These are phyloP conservation scores for Teratosphaeria gauchensis DNA, from an alignment of 2,329 filamentous ascomycete genomes.

Conservation along the genomic window DNA sequence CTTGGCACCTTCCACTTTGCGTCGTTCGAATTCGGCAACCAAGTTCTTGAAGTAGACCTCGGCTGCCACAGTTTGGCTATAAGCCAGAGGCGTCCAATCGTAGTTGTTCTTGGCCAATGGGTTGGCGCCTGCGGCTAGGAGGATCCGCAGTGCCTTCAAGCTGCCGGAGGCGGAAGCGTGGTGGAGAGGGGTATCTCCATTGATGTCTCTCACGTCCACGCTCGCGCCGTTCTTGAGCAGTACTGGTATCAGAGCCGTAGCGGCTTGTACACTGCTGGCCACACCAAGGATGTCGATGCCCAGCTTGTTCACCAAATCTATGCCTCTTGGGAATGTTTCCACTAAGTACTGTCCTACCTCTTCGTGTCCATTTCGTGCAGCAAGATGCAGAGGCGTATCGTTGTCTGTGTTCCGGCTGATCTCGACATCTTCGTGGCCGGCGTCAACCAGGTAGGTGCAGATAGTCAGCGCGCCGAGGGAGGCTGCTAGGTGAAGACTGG, in stretches of 20 bases:
- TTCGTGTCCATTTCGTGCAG: constrained; percentile 58
- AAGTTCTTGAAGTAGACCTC: constrained; percentile 76
- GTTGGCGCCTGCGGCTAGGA: constrained; percentile 70
- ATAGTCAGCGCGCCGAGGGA: constrained; percentile 61
- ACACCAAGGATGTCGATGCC: constrained; percentile 58
- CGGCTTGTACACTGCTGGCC: constrained; percentile 21
- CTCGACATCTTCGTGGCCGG: constrained; percentile 63
- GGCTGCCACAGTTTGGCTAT: constrained; percentile 70
- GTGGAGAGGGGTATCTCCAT: constrained; percentile 80
- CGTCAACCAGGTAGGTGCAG: constrained; percentile 57
- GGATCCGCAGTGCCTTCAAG: constrained; percentile 63
- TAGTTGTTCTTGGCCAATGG: constrained; percentile 62
- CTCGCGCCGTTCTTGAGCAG: constrained; percentile 25
- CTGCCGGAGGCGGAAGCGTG: constrained; percentile 78
- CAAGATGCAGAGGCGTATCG: constrained; percentile 75
- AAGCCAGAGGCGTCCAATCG: constrained; percentile 75
- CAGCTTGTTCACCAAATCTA: constrained; percentile 54
- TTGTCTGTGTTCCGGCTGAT: constrained; percentile 70
- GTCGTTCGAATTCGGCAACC: constrained; percentile 60
- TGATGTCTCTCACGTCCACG: constrained; percentile 41
- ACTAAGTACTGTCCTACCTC: constrained; percentile 65
- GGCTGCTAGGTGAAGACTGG: constrained; percentile 72
- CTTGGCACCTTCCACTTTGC: constrained; percentile 38
- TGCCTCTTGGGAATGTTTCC: constrained; percentile 51
- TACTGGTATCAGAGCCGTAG: constrained; percentile 35